These are phyloP conservation scores for Emmonsiellopsis sp. DNA, from an alignment of 2,329 filamentous ascomycete genomes.

Conservation along the genomic window DNA sequence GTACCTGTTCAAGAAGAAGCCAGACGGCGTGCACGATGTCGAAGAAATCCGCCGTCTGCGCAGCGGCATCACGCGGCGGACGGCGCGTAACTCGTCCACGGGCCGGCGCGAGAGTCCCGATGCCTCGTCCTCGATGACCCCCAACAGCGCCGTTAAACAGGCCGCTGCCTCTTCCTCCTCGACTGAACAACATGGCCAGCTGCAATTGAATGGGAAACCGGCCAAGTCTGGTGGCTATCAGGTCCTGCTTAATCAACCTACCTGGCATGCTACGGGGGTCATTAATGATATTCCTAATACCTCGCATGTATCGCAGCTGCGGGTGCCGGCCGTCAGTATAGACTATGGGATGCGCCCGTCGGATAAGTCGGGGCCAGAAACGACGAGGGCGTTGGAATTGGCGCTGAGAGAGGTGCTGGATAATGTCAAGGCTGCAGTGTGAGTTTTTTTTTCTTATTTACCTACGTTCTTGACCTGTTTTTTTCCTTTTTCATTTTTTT, in stretches of 20 bases:
- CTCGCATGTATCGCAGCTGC: conserved; percentile 19
- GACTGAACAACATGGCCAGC: background rate
- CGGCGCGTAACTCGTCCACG: conserved; percentile 57
- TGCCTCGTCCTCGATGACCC: conserved; percentile 39
- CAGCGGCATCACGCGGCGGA: conserved; percentile 75
- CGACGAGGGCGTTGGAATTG: conserved; percentile 72
- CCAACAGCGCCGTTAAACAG: conserved; percentile 22
- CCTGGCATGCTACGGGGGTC: conserved; percentile 69
- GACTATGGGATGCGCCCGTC: conserved; percentile 49
- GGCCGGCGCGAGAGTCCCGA: conserved; percentile 55
- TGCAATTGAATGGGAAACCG: conserved; percentile 28
- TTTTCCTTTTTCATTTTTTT: background rate
- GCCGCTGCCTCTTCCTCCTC: conserved; percentile 5
- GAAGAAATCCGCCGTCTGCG: conserved; percentile 78
- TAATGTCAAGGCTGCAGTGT: conserved; percentile 77
- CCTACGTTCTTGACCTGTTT: background rate
- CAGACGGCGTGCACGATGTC: conserved; percentile 84
- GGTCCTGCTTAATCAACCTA: conserved; percentile 51
- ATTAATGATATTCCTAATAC: conserved; percentile 59
- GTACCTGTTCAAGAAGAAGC: conserved; percentile 89
- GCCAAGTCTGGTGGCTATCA: conserved; percentile 28
- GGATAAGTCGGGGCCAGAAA: conserved; percentile 65
- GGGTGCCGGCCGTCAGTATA: conserved; percentile 1
- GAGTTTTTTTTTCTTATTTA: conserved; percentile 25
- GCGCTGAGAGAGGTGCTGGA: conserved; percentile 74